Evolutionary conservation across 164 flowering plant species (phyloP), one percentile per base, ranked within the genome.

Genomic region (Stephania yunnanensis): DNA sequence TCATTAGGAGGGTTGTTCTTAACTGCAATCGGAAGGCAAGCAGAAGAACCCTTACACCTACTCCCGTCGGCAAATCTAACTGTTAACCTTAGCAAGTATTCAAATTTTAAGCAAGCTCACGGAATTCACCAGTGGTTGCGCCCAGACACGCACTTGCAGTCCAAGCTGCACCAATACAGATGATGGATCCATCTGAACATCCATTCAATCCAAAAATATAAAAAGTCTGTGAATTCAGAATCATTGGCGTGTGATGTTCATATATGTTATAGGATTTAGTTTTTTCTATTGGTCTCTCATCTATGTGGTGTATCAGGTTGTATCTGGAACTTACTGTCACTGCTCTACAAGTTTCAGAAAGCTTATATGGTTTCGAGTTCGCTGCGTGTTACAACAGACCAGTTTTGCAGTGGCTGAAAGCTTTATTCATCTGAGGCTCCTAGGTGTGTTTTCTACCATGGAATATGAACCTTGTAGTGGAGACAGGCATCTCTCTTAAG

Each of bases 81-180:
- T 0, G 66, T 82, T 15, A 90, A 92, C 77, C 61, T 69, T 66
- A 78, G 79, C 52, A 87, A 79, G 46, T 66, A 82, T 0, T 78
- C 78, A 10, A 85, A 81, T 78, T 85, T 88, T 53, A 88, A 80
- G 71, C 65, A 74, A 68, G 92, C 92, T 36, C 94, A 92, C 79
- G 94, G 91, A 25, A 86, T 92, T 79, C 89, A 87, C 67, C 97
- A 90, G 71, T 90, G 97, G 94, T 90, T 90, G 91, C 80, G 78
- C 46, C 83, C 85, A 36, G 87, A 89, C 72, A 53, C 79, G 68
- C 71, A 80, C 22, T 64, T 89, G 75, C 73, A 85, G 72, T 83
- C 82, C 78, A 82, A 85, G 64, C 55, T 79, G 29, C 84, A 87
- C 83, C 78, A 65, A 48, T 90, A 82, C 78, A 74, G 53, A 30